Base-by-base conservation (phyloP, 495 filamentous ascomycete species). In the Penicillium paxilli region DNA sequence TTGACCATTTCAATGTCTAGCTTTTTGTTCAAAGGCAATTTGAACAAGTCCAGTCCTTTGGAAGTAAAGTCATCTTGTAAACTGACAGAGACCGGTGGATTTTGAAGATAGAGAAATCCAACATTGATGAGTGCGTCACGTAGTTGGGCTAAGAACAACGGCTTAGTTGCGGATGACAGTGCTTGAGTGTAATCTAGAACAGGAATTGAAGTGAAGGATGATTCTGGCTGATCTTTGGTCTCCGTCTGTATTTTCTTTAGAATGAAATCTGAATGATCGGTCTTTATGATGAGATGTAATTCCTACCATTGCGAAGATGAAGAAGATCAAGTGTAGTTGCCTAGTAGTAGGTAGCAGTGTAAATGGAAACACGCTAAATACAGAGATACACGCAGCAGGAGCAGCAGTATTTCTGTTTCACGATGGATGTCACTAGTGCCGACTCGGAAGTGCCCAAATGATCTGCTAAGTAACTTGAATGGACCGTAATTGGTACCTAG, bases 1-100 rank as follows among this genome's bases (percentile, higher is more conserved):
- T 94, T 92, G 58, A 93, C 90, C 91, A 96, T 96, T 70, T 96
- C 90, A 53, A 96, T 90, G 56, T 84, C 83, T 19, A 91, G 70
- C 74, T 92, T 93, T 72, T 96, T 91, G 55, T 92, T 86, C 45
- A 78, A 63, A 10, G 91, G 87, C 45, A 96, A 79, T 51, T 92
- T 82, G 65, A 97, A 98, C 60, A 98, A 91, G 5, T 71, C 79
- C 49, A 82, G 80, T 11, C 83, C 85, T 55, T 92, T 83, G 16
- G 76, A 51, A 41, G 88, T 84, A 14, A 96, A 88, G n/a, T 80
- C 68, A 23, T 82, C 60, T 62, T 88, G 84, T 25, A 94, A 68
- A 24, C 81, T 67, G 10, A 85, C 74, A 12, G 87, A 73, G 38
- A 97, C 84, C 4, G 90, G 90, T 1, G 89, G 85, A 63, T 97